Evolutionary conservation across 1,139 yeast genomes (phyloP).

Genomic region (Hansenula sp.): DNA sequence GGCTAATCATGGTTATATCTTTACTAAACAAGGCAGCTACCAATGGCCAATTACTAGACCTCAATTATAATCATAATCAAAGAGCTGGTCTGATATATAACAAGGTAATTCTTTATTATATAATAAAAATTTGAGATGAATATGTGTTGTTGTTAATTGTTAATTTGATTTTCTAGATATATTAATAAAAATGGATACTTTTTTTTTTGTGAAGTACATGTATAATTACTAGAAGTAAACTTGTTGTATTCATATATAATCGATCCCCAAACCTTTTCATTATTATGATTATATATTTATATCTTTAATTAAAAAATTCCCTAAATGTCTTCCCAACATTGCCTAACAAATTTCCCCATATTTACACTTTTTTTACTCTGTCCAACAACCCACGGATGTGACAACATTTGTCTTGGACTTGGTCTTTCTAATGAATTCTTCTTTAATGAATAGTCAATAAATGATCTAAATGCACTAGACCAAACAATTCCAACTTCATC

Average conservation of each 20-base stretch:
- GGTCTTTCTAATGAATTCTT: slow-evolving; percentile 82
- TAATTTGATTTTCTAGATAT: no score
- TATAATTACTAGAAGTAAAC: no score
- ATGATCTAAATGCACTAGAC: slow-evolving; percentile 81
- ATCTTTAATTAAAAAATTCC: background rate
- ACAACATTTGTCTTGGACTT: slow-evolving; percentile 86
- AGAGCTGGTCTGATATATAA: background rate
- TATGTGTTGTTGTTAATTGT: no score
- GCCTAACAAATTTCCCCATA: slow-evolving; percentile 82
- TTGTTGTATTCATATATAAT: no score
- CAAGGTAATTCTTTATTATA: no score
- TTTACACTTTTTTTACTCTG: slow-evolving; percentile 67
- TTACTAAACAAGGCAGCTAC: slow-evolving; percentile 56
- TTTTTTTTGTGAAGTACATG: no score
- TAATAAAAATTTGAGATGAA: no score
- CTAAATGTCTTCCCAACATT: slow-evolving; percentile 58
- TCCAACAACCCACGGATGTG: slow-evolving; percentile 86
- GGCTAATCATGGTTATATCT: slow-evolving; percentile 64
- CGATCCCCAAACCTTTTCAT: background rate
- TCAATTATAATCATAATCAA: background rate
- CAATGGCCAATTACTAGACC: slow-evolving; percentile 85
- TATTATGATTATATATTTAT: background rate
- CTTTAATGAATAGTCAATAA: slow-evolving; percentile 74
- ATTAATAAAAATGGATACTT: no score
- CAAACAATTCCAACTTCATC: slow-evolving; percentile 80